These are phyloP conservation scores for Neurospora discreta DNA, from an alignment of 495 filamentous ascomycete genomes.

Conservation along the genomic window DNA sequence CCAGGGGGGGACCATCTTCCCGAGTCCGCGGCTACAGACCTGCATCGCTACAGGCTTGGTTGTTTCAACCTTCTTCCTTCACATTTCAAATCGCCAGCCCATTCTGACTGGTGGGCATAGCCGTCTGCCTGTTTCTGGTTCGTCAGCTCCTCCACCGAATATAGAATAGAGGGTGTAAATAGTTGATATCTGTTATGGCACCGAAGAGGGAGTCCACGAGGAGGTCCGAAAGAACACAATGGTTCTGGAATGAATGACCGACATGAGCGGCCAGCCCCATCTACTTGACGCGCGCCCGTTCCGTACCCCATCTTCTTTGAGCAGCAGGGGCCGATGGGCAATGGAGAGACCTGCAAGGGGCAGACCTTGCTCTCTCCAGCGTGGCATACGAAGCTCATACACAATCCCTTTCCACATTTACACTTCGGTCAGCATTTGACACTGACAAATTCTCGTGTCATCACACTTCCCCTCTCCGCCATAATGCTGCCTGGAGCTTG, in stretches of 20 bases:
- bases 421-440: not conserved
- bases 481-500: not conserved
- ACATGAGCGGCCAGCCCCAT: not conserved
- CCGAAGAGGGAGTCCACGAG: not conserved
- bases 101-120: not conserved
- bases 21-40: not conserved
- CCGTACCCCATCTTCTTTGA: not conserved
- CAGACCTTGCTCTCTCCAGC: not conserved
- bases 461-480: not conserved
- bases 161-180: not conserved
- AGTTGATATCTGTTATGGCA: not conserved
- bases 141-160: not conserved
- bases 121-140: not conserved
- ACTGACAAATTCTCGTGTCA: not conserved
- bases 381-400: not conserved
- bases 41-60: not conserved
- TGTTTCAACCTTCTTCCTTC: not conserved
- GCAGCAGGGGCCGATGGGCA: not conserved
- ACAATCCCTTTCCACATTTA: not conserved
- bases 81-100: not conserved
- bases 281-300: not conserved
- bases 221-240: not conserved
- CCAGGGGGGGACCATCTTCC: not conserved
- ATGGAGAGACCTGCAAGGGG: not conserved
- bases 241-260: not conserved